Conservation (phyloP, 352 stramenopile species). For the Pythium chondricola region DNA sequence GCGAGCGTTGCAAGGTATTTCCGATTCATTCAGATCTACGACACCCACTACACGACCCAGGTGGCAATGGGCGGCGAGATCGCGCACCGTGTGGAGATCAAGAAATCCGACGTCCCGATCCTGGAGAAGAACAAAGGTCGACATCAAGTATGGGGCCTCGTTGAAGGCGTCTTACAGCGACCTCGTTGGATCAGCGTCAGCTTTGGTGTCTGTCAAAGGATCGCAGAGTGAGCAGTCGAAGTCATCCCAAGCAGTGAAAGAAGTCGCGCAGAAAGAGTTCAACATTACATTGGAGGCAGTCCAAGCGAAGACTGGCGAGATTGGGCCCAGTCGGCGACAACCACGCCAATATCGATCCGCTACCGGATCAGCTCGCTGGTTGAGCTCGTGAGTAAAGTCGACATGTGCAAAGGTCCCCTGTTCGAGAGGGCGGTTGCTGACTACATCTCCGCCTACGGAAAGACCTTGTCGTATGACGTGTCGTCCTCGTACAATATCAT, state of each 20-base stretch:
- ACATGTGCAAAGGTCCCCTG: slow-evolving; percentile 7
- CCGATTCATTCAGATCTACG: slow-evolving; percentile 24
- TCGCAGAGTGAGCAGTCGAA: slow-evolving; percentile 12
- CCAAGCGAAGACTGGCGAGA: slow-evolving; percentile 25
- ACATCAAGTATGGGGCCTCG: slow-evolving; percentile 23
- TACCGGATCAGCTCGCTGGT: slow-evolving; percentile 21
- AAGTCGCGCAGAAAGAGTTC: slow-evolving; percentile 24
- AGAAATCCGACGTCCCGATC: slow-evolving; percentile 20
- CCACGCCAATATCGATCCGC: slow-evolving; percentile 21
- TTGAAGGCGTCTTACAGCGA: slow-evolving; percentile 26
- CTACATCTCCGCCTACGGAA: slow-evolving; percentile 22
- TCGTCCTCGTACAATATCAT: slow-evolving; percentile 10
- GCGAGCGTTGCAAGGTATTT: slow-evolving; percentile 21
- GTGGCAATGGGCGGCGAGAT: slow-evolving; percentile 29
- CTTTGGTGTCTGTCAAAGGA: slow-evolving; percentile 11
- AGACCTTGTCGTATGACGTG: slow-evolving; percentile 21
- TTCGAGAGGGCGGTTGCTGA: slow-evolving; percentile 21
- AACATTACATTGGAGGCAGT: slow-evolving; percentile 25
- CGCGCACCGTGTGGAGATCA: slow-evolving; percentile 24
- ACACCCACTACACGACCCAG: slow-evolving; percentile 23
- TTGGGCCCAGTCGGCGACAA: slow-evolving; percentile 17
- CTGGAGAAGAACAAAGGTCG: slow-evolving; percentile 25
- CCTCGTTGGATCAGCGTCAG: slow-evolving; percentile 14
- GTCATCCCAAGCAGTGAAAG: slow-evolving; percentile 21
- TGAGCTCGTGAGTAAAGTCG: slow-evolving; percentile 18